These are phyloP conservation scores for Pythium aristosporum DNA, from an alignment of 352 stramenopile species.

Conservation along the genomic window DNA sequence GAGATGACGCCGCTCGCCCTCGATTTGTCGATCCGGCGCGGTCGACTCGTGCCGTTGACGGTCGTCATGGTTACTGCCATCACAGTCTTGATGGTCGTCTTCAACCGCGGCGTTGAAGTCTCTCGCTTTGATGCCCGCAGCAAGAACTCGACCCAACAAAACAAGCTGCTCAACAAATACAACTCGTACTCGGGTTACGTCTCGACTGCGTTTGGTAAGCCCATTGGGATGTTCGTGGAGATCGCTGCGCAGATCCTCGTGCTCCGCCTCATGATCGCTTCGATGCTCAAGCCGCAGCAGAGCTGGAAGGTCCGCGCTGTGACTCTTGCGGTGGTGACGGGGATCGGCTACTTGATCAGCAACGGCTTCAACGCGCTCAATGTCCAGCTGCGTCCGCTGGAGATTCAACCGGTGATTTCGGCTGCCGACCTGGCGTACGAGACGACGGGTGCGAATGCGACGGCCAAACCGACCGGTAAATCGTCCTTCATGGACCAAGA, in stretches of 20 bases:
- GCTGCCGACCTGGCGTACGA: neutral
- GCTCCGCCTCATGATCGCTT: neutral
- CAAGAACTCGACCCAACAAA: neutral
- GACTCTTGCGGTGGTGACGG: neutral
- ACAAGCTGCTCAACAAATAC: neutral
- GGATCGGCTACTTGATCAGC: conserved; percentile 20
- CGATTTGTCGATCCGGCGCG: neutral
- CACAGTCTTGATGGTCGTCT: neutral
- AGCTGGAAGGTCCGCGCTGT: conserved; percentile 1
- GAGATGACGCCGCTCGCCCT: neutral
- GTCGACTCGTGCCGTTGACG: neutral
- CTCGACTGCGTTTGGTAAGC: neutral
- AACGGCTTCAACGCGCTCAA: conserved; percentile 29
- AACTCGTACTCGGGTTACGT: conserved; percentile 6
- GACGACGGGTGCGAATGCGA: neutral
- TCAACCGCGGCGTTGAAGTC: neutral
- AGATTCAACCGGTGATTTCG: neutral
- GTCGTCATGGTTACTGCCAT: neutral
- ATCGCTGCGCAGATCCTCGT: neutral
- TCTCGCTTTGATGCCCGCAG: neutral
- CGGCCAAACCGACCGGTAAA: neutral
- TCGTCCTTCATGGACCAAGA: neutral
- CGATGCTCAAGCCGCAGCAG: neutral
- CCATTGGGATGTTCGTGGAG: neutral
- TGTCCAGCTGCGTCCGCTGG: conserved; percentile 8